Base-by-base conservation (phyloP, 2,329 filamentous ascomycete species). In the Ophiostoma quercus region DNA sequence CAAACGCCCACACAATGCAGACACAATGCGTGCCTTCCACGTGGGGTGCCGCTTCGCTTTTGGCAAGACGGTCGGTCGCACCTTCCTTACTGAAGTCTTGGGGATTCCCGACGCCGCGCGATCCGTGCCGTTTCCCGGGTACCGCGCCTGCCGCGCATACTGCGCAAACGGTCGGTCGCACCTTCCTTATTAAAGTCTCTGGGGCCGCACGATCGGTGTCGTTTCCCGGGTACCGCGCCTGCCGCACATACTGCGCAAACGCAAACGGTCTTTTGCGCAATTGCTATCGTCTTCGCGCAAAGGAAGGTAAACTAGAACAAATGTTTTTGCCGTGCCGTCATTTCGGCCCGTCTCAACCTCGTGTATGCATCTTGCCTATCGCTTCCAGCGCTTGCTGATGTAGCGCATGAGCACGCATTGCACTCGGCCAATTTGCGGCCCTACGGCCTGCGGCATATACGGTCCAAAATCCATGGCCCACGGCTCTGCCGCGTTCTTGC, bases 401-500 rank as follows among this genome's bases (percentile, higher is more conserved):
- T 25, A 57, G 25, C 22, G 9, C 51, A 57, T 25, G 8, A 12
- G 7, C 51, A 11, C 51, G 4, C 51, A n/a, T 47, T 4, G 16
- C 16, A n/a, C 7, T 47, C 19, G 43, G 43, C 43, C 16, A n/a
- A 19, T 47, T 16, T 47, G 43, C 19, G 43, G 43, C 43, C 19
- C 43, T 19, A 47, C 43, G 43, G 19, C 43, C 43, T 19, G 43
- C 43, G 43, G 43, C 16, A n/a, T 47, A 47, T n/a, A 19, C 19
- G 5, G 43, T 7, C 14, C 19, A 47, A 5, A 6, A 16, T n/a
- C 43, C 6, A n/a, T n/a, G 43, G 19, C 4, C 43, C 43, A 57
- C 51, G 51, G 51, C 51, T 57, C 51, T 22, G 51, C 51, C 51
- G 51, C n/a, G 25, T 57, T n/a, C 51, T n/a, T 25, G 51, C 51